phyloP scores from a whole-genome alignment of 2,329 filamentous ascomycete species.

The Chalaropsis ovoidea region DNA sequence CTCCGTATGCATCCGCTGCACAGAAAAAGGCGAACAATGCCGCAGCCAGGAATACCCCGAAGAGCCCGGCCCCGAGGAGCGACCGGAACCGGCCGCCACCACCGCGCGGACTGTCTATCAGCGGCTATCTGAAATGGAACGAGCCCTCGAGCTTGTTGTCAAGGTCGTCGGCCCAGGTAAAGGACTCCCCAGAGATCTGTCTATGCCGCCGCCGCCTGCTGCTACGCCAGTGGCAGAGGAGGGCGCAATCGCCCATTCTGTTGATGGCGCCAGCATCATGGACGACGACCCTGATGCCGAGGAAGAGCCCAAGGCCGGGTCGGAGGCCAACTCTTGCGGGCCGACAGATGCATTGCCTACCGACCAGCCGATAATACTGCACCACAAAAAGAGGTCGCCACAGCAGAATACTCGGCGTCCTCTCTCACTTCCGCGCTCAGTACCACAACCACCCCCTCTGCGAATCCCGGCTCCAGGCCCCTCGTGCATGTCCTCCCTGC shows the following conservation, averaged over 20 bases:
- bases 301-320: neutral
- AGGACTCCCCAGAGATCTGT: neutral
- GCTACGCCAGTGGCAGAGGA: neutral
- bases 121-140: slow-evolving; percentile 23
- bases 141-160: slow-evolving; percentile 19
- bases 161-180: slow-evolving; percentile 13
- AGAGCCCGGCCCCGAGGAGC: slow-evolving; percentile 25
- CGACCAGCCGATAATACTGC: neutral
- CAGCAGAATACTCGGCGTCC: neutral
- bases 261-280: neutral
- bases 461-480: neutral
- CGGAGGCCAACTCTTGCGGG: neutral
- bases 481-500: neutral
- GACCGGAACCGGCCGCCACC: slow-evolving; percentile 12
- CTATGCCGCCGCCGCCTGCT: neutral
- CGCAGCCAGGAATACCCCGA: slow-evolving; percentile 42
- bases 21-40: slow-evolving; percentile 37
- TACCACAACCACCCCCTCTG: neutral
- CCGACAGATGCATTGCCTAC: neutral
- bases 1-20: slow-evolving; percentile 39
- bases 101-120: slow-evolving; percentile 20
- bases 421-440: neutral
- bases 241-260: neutral
- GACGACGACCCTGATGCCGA: neutral
- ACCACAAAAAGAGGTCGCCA: neutral